Evolutionary conservation across 495 filamentous ascomycete species (phyloP).

Genomic region (Talaromyces liani): DNA sequence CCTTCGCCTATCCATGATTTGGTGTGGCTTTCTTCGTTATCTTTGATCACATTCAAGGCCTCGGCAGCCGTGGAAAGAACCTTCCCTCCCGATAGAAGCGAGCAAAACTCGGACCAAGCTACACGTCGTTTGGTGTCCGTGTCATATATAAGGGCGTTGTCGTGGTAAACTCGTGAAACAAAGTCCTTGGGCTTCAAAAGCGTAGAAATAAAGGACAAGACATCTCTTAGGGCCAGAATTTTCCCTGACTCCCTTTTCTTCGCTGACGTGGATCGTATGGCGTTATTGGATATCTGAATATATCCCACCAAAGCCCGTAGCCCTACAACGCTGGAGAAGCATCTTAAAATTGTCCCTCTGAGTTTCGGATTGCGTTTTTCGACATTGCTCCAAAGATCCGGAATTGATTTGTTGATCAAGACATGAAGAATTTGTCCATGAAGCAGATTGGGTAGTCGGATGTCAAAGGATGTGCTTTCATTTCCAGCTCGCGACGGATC

Average conservation of each 20-base stretch:
- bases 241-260: conserved; percentile 23
- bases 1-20: conserved; percentile 62
- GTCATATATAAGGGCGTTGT: conserved; percentile 25
- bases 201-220: conserved; percentile 40
- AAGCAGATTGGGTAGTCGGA: conserved; percentile 55
- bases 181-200: conserved; percentile 51
- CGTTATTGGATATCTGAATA: conserved; percentile 20
- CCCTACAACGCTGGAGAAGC: conserved; percentile 65
- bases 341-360: conserved; percentile 48
- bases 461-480: conserved; percentile 39
- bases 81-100: conserved; percentile 61
- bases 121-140: conserved; percentile 33
- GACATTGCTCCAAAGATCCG: conserved; percentile 68
- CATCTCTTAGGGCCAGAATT: conserved; percentile 22
- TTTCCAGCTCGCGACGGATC: conserved; percentile 26
- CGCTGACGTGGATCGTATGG: conserved; percentile 18
- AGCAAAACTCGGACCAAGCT: conserved; percentile 60
- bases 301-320: conserved; percentile 47
- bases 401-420: conserved; percentile 61
- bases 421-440: conserved; percentile 62
- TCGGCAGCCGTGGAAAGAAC: conserved; percentile 68
- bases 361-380: conserved; percentile 24
- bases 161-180: conserved; percentile 46
- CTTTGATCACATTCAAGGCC: conserved; percentile 50
- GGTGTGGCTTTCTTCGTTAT: conserved; percentile 17